Base-by-base conservation (phyloP, 2,329 filamentous ascomycete species). In the Sporothrix sp. region DNA sequence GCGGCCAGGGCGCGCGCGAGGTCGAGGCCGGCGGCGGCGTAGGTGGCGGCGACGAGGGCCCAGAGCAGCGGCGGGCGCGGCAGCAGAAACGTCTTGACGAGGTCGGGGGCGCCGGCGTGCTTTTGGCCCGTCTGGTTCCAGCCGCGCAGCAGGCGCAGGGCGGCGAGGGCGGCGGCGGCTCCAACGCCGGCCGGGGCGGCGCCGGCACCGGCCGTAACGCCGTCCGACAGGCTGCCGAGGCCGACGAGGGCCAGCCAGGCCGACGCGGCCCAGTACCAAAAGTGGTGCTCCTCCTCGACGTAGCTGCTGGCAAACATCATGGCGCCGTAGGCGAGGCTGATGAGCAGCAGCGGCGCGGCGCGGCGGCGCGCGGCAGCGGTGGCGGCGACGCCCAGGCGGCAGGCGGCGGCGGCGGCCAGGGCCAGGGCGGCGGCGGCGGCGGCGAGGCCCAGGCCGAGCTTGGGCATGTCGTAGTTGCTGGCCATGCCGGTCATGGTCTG, bases 111-210 rank as follows among this genome's bases (percentile, higher is more conserved):
- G n/a, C 90, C 90, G 1, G 93, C 85, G 59, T 88, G 90, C 65
- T 98, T 98, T 63, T 97, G 91, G 4, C 93, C 93, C 0, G 93
- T 97, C 65, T 97, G 93, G 62, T 97, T 97, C 91, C 91, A 98
- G 51, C 84, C 78, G 38, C 87, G 73, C 33, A 81, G 70, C 2
- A 95, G 59, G 32, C 90, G 78, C 48, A 87, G 76, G 7, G 79
- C 25, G 25, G 25, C 25, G 25, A 28, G 25, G 25, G 10, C 6
- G 25, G 6, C 5, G 25, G 5, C 25, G 6, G 25, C 25, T 6
- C 25, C 25, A 28, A 5, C 10, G 25, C 25, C 25, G 25, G n/a
- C n/a, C 48, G 87, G 76, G 7, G 79, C n/a, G n/a, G n/a, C n/a
- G n/a, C n/a, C n/a, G 63, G 8, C 91, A 76, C n/a, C n/a, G n/a